Evolutionary conservation across 2,329 filamentous ascomycete species (phyloP).

Genomic region (Lachnellula suecica): DNA sequence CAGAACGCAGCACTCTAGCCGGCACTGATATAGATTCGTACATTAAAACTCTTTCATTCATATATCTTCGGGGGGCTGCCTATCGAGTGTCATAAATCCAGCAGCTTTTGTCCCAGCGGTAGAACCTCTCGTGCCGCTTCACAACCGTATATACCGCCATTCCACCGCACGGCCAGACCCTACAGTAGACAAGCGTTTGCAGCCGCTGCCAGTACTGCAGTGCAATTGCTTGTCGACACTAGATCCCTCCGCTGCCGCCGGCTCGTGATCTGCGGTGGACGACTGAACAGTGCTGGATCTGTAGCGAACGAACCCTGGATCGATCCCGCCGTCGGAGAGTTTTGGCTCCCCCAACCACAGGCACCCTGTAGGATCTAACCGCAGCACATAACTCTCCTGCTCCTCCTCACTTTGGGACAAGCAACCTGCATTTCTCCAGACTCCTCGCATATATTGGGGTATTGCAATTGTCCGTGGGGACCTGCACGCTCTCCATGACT

Average conservation of each 20-base stretch:
- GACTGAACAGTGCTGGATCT: too few species aligned
- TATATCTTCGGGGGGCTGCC: slow-evolving; percentile 14
- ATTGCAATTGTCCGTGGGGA: slow-evolving; percentile 1
- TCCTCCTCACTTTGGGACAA: background rate
- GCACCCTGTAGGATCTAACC: too few species aligned
- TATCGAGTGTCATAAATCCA: background rate
- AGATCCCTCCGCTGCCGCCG: background rate
- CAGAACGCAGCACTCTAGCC: slow-evolving; percentile 11
- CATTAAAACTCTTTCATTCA: slow-evolving; percentile 3
- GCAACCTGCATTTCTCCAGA: slow-evolving; percentile 6
- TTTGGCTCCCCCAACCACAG: background rate
- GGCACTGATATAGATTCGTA: background rate
- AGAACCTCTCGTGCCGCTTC: slow-evolving; percentile 1
- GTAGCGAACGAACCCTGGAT: too few species aligned
- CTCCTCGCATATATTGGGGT: slow-evolving; percentile 4
- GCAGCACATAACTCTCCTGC: background rate
- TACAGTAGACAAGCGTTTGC: background rate
- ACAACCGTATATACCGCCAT: slow-evolving; percentile 9
- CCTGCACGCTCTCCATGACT: slow-evolving; percentile 25
- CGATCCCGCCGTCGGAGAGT: background rate
- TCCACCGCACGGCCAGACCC: slow-evolving; percentile 7
- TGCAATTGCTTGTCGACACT: too few species aligned
- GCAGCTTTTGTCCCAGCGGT: slow-evolving; percentile 6
- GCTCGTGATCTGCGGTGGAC: too few species aligned
- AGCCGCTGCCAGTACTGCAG: background rate